Conservation (phyloP, 345 rosid species). For the Schrenkiella parvula region DNA sequence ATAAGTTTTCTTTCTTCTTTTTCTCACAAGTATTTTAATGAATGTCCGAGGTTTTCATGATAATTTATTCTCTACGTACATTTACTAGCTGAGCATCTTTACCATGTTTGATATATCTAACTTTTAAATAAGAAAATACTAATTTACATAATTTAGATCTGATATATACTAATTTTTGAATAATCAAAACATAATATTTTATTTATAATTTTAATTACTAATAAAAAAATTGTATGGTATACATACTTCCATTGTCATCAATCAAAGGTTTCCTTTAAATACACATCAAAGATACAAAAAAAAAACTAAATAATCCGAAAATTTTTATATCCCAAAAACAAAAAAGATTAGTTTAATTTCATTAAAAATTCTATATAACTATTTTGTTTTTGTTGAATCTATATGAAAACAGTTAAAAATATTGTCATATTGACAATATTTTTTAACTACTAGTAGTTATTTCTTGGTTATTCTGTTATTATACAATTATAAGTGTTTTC, state of each 20-base stretch:
- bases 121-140: not conserved
- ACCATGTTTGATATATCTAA: conserved; percentile 9
- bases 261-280: not conserved
- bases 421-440: no score
- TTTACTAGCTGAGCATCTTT: not conserved
- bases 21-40: not conserved
- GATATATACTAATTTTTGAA: no score
- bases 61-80: not conserved
- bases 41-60: conserved; percentile 6
- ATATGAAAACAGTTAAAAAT: no score
- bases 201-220: not conserved
- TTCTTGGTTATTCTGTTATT: not conserved
- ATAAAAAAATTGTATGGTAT: not conserved
- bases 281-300: not conserved
- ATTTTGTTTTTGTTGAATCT: no score
- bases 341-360: not conserved
- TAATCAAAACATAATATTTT: not conserved
- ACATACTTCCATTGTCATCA: not conserved
- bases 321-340: not conserved
- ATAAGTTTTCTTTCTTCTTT: no score
- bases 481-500: not conserved
- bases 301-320: not conserved
- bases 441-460: not conserved
- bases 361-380: no score
- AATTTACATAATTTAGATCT: not conserved